These are phyloP conservation scores for Entelexis sorbosivorans DNA, from an alignment of 1,139 yeast species.

Conservation along the genomic window DNA sequence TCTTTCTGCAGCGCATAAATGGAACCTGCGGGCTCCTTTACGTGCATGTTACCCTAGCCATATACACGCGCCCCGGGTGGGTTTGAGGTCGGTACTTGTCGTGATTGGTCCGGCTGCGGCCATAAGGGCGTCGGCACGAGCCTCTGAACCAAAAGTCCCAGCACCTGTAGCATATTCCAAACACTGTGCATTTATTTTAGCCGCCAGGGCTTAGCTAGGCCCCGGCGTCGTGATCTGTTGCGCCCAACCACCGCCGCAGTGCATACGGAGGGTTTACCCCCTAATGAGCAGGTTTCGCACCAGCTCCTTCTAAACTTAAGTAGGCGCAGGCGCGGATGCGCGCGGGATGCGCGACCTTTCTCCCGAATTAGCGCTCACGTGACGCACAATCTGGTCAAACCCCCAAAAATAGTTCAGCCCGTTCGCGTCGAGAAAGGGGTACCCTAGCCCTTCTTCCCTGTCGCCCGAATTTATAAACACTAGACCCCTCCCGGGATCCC, in stretches of 20 bases:
- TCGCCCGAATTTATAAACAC: slow-evolving; percentile 1
- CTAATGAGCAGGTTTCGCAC: neutral
- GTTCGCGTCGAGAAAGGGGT: neutral
- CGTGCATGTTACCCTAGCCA: neutral
- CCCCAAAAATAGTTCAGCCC: slow-evolving; percentile 1
- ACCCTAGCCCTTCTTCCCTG: neutral
- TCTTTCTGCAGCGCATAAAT: too few relatives aligned
- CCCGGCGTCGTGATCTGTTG: neutral
- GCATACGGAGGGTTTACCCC: neutral
- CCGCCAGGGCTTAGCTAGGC: neutral
- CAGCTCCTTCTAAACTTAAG: neutral
- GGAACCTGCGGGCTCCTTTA: neutral
- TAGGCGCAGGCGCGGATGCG: slow-evolving; percentile 5
- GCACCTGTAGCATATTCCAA: neutral
- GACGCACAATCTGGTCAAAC: neutral
- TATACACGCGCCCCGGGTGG: neutral
- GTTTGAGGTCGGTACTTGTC: neutral
- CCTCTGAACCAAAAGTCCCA: neutral
- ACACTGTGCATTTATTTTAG: neutral
- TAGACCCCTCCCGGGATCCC: neutral
- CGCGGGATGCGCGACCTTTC: slow-evolving; percentile 6
- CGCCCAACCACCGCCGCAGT: slow-evolving; percentile 3
- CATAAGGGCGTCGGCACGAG: neutral
- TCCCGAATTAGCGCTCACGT: slow-evolving; percentile 1
- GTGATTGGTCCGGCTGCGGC: neutral